These are phyloP conservation scores for Penicillium occitanis DNA, from an alignment of 2,329 filamentous ascomycete species.

Conservation along the genomic window DNA sequence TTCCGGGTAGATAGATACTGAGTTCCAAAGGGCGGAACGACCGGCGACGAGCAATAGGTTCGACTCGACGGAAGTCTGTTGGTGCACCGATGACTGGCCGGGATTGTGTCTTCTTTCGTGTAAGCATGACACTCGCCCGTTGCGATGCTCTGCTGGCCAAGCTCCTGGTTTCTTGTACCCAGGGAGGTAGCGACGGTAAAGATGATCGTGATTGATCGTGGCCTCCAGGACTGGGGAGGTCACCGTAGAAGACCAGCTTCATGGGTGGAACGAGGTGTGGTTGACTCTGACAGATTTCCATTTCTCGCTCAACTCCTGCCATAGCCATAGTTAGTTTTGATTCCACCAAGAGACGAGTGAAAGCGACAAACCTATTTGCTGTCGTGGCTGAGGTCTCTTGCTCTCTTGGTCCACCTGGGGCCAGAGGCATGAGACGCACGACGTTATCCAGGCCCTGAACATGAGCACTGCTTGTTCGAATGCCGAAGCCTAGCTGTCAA, in stretches of 20 bases:
- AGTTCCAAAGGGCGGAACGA: conserved; percentile 47
- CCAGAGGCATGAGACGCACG: conserved; percentile 40
- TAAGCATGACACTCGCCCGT: conserved; percentile 39
- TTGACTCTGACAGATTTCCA: conserved; percentile 47
- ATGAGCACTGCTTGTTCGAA: conserved; percentile 38
- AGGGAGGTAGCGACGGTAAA: conserved; percentile 34
- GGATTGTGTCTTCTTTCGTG: conserved; percentile 35
- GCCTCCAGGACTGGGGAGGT: conserved; percentile 37
- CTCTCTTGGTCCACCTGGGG: conserved; percentile 30
- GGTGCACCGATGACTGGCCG: conserved; percentile 45
- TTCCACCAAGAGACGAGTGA: too few species aligned
- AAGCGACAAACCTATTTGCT: conserved; percentile 26
- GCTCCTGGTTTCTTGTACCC: conserved; percentile 40
- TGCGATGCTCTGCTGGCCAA: conserved; percentile 41
- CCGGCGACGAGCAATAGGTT: conserved; percentile 25
- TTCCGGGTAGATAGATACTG: conserved; percentile 47
- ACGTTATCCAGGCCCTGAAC: conserved; percentile 42
- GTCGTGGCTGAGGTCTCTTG: conserved; percentile 27
- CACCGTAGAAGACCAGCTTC: conserved; percentile 45
- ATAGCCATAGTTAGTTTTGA: neutral
- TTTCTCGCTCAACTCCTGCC: conserved; percentile 43
- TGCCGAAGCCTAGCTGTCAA: conserved; percentile 19
- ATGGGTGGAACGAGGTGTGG: conserved; percentile 49
- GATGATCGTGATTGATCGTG: conserved; percentile 34
- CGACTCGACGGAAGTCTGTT: conserved; percentile 43